A percentile compares a stretch with the other conserved stretches of the same genome.
These are phyloP conservation scores for Xerocomus cyaneibrunnescens DNA, from an alignment of 1,284 basidiomycete genomes.

Conservation along the genomic window DNA sequence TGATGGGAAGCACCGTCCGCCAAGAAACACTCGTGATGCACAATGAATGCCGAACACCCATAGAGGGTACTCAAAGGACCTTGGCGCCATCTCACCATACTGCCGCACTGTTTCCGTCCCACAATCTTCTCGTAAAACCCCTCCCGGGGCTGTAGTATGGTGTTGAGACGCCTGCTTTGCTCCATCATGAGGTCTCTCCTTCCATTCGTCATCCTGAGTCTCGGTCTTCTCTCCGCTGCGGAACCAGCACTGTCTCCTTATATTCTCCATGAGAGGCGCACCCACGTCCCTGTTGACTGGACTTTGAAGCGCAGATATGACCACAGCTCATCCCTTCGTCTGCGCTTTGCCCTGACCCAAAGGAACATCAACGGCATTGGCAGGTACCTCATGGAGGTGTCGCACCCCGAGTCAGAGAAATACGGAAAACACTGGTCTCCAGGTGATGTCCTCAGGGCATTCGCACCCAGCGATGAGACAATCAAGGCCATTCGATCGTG, in stretches of 20 bases:
- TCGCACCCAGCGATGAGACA: conserved; percentile 41
- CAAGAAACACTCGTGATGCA: too few relatives aligned
- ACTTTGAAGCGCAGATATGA: conserved; percentile 28
- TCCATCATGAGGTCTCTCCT: conserved; percentile 19
- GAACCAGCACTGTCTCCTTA: conserved; percentile 16
- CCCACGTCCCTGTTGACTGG: conserved; percentile 36
- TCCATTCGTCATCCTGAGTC: conserved; percentile 14
- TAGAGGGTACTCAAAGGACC: too few relatives aligned
- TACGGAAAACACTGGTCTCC: conserved; percentile 47
- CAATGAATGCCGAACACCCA: too few relatives aligned
- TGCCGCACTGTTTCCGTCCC: conserved; percentile 10
- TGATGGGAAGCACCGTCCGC: too few relatives aligned
- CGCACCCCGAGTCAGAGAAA: conserved; percentile 42
- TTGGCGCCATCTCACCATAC: too few relatives aligned
- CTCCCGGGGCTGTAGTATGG: not conserved
- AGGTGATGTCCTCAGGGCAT: conserved; percentile 37
- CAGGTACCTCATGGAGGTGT: conserved; percentile 42
- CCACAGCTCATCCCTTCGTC: conserved; percentile 27
- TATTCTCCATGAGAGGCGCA: conserved; percentile 36
- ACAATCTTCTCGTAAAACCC: conserved; percentile 16
- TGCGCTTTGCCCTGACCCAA: conserved; percentile 44
- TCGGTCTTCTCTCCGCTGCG: conserved; percentile 17
- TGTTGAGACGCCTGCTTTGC: not conserved
- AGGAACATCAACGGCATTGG: conserved; percentile 40
- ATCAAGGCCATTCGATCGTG: conserved; percentile 39